Percentiles rank a stretch among this genome's conserved stretches.
These are phyloP conservation scores for Phaeolepiota aurea DNA, from an alignment of 768 basidiomycete species.

Conservation along the genomic window DNA sequence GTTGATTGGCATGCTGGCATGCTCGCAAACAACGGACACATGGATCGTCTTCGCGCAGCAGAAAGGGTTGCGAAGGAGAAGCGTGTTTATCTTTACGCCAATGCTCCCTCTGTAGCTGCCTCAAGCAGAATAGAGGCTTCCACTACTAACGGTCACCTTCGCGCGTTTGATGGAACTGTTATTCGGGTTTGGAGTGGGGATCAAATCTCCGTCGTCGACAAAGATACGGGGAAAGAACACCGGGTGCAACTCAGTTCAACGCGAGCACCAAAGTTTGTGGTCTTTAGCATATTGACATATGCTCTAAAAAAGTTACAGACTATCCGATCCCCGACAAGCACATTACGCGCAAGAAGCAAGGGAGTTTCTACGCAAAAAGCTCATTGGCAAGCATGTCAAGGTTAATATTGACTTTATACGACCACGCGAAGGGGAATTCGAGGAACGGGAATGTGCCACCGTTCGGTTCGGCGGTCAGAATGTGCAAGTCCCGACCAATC, in stretches of 20 bases:
- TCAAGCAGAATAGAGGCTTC: slow-evolving; percentile 40
- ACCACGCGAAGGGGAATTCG: slow-evolving; percentile 87
- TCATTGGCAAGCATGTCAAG: slow-evolving; percentile 85
- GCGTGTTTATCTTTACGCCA: slow-evolving; percentile 62
- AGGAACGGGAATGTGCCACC: slow-evolving; percentile 89
- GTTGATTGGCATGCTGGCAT: slow-evolving; percentile 99
- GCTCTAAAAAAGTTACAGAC: slow-evolving; percentile 28
- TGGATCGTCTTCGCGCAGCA: slow-evolving; percentile 81
- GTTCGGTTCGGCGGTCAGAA: slow-evolving; percentile 78
- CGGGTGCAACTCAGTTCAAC: slow-evolving; percentile 85
- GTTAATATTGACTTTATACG: slow-evolving; percentile 86
- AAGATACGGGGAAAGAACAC: slow-evolving; percentile 66
- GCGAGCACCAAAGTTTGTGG: slow-evolving; percentile 65
- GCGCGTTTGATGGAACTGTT: slow-evolving; percentile 75
- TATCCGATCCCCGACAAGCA: slow-evolving; percentile 79
- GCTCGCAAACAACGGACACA: slow-evolving; percentile 73
- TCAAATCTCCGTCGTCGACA: slow-evolving; percentile 75
- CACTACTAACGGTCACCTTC: slow-evolving; percentile 30
- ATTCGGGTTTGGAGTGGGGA: slow-evolving; percentile 89
- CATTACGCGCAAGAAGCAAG: slow-evolving; percentile 88
- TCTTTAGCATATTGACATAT: background rate
- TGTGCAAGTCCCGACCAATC: slow-evolving; percentile 40
- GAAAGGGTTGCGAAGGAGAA: slow-evolving; percentile 78
- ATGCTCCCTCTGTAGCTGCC: slow-evolving; percentile 28
- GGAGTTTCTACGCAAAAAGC: slow-evolving; percentile 85